Evolutionary conservation across 441 rosid genomes (phyloP).

Genomic region (Kokia cookei): DNA sequence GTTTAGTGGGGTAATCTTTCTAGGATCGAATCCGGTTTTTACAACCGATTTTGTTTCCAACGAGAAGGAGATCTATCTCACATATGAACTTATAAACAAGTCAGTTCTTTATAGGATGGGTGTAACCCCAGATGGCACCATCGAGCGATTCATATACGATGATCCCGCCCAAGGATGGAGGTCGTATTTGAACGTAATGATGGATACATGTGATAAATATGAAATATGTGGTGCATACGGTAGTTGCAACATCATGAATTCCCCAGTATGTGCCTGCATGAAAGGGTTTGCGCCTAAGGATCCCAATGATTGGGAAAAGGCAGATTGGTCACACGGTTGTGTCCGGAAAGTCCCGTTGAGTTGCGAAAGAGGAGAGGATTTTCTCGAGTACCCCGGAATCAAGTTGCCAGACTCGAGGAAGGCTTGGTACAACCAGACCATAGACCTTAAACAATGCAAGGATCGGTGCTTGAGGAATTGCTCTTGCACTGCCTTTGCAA

Average conservation of each 20-base stretch:
- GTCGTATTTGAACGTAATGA: slow-evolving; percentile 14
- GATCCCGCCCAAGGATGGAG: slow-evolving; percentile 12
- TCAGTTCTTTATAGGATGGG: slow-evolving; percentile 29
- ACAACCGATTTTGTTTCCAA: not conserved
- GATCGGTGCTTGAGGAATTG: slow-evolving; percentile 15
- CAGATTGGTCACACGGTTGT: slow-evolving; percentile 17
- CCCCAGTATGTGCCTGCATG: slow-evolving; percentile 21
- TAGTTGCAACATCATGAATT: slow-evolving; percentile 15
- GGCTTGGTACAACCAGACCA: slow-evolving; percentile 8
- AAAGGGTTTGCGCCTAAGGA: slow-evolving; percentile 19
- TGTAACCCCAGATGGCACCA: slow-evolving; percentile 19
- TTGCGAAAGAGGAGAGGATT: slow-evolving; percentile 2
- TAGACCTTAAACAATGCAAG: slow-evolving; percentile 4
- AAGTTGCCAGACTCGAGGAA: slow-evolving; percentile 13
- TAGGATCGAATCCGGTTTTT: not conserved
- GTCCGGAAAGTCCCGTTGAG: not conserved
- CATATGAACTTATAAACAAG: slow-evolving; percentile 16
- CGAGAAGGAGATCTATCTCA: slow-evolving; percentile 30
- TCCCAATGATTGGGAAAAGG: slow-evolving; percentile 3
- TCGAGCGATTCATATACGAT: slow-evolving; percentile 21
- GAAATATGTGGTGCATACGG: slow-evolving; percentile 16
- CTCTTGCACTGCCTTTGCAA: slow-evolving; percentile 14
- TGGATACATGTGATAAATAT: slow-evolving; percentile 9
- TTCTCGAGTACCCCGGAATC: not conserved
- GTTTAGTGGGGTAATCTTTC: not conserved